These are phyloP conservation scores for Suillus alpinus DNA, from an alignment of 768 basidiomycete species.

Conservation along the genomic window DNA sequence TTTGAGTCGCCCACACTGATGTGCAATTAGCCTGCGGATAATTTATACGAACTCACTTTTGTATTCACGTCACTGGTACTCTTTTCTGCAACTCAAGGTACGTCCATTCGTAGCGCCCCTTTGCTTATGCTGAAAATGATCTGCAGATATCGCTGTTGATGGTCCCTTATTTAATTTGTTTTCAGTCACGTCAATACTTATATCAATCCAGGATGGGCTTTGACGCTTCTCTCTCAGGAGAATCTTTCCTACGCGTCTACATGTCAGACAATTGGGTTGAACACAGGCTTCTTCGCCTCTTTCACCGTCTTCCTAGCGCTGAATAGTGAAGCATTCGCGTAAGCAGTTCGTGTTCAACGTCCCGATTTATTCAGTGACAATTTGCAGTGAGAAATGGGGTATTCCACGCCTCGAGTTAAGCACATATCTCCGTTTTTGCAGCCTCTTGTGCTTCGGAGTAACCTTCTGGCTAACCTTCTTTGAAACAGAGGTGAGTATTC, in stretches of 20 bases:
- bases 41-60: conserved; percentile 73
- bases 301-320: conserved; percentile 98
- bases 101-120: conserved; percentile 13
- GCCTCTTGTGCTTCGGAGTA: conserved; percentile 74
- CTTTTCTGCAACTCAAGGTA: conserved; percentile 96
- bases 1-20: conserved; percentile 7
- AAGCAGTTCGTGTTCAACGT: conserved; percentile 21
- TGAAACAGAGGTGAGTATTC: conserved; percentile 76
- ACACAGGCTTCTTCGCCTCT: conserved; percentile 91
- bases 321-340: conserved; percentile 92
- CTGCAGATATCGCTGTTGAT: conserved; percentile 92
- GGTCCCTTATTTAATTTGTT: conserved; percentile 49
- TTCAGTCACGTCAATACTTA: conserved; percentile 29
- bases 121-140: conserved; percentile 14
- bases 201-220: conserved; percentile 64
- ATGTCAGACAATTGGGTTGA: conserved; percentile 96
- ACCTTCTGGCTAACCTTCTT: conserved; percentile 86
- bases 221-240: conserved; percentile 85
- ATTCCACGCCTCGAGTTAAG: conserved; percentile 68
- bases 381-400: conserved; percentile 66
- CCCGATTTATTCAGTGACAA: conserved; percentile 9
- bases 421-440: conserved; percentile 86
- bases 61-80: conserved; percentile 89
- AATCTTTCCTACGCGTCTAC: conserved; percentile 96
- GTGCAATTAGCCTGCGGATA: conserved; percentile 65